These are phyloP conservation scores for Pseudocercospora macadamiae DNA, from an alignment of 2,329 filamentous ascomycete species.

Conservation along the genomic window DNA sequence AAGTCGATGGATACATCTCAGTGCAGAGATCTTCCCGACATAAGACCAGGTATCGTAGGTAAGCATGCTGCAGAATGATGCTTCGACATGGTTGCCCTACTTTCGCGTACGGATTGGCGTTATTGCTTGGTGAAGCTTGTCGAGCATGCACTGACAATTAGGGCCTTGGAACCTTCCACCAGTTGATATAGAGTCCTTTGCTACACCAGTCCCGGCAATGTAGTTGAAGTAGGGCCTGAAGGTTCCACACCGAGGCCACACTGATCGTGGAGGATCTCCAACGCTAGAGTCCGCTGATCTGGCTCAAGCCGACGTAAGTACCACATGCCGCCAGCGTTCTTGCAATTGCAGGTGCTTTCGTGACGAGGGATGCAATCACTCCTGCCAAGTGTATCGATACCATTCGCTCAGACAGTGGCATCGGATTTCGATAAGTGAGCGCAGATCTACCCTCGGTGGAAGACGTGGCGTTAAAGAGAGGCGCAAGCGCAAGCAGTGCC, in stretches of 20 bases:
- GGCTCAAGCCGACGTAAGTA: background rate
- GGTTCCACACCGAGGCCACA: background rate
- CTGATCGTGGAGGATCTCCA: background rate
- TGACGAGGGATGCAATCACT: background rate
- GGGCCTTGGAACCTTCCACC: background rate
- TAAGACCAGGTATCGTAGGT: background rate
- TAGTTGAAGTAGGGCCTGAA: background rate
- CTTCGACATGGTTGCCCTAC: background rate
- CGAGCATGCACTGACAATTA: background rate
- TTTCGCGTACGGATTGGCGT: background rate
- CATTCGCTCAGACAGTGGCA: background rate
- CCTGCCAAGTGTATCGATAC: background rate
- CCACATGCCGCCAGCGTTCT: too few relatives aligned
- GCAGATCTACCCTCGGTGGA: background rate
- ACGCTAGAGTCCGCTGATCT: background rate
- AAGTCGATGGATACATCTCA: too few relatives aligned
- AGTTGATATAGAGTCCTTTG: background rate
- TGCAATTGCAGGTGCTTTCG: background rate
- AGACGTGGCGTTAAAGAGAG: background rate
- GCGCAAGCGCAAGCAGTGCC: background rate
- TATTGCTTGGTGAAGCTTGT: slow-evolving; percentile 1
- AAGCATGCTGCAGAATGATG: background rate
- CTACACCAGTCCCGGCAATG: background rate
- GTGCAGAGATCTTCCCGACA: background rate
- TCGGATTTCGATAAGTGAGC: too few relatives aligned